Evolutionary conservation across 2,329 filamentous ascomycete species (phyloP), one percentile per base, ranked within the genome.

Genomic region (Teratosphaeria zuluensis): DNA sequence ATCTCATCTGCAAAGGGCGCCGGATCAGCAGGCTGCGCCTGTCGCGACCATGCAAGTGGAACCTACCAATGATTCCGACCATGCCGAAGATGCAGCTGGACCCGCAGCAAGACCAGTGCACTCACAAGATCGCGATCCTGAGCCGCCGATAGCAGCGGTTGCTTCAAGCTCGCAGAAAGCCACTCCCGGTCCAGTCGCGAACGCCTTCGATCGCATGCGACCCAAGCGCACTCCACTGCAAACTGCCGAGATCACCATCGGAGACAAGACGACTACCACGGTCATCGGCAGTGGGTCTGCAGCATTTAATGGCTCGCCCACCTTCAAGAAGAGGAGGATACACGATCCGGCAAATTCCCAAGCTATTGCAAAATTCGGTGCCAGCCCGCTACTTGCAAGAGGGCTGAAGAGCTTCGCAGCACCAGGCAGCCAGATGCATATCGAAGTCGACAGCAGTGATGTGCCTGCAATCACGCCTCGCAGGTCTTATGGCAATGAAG

Each of bases 181-280:
- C 28, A 74, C 73, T 2, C 72, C 75, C 16, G 79, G 79, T 51
- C 68, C 78, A 0, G 74, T 87, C 28, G 80, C 81, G 56, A 84
- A 80, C 66, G 84, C 84, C 1, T 86, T 86, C 64, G 82, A 85
- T 69, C 78, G 81, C 19, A 86, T 86, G 82, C 78, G 84, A 16
- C 79, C 81, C 0, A 87, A 84, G 68, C 80, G 87, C 35, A 75
- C 80, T 1, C 80, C 81, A 1, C 74, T 80, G 31, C 85, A 89
- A 65, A 76, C 86, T 56, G 88, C 88, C 21, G 89, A 87, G 1
- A 88, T 92, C 54, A 91, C 87, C 0, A 83, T 92, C 57, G 89
- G 88, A 1, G 79, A 85, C 61, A 81, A 80, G 53, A 89, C 85
- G 0, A 86, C 83, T 0, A 85, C 84, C 21, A 79, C 84, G 33